Evolutionary conservation across 495 filamentous ascomycete species (phyloP).

Genomic region (Talaromyces borbonicus): DNA sequence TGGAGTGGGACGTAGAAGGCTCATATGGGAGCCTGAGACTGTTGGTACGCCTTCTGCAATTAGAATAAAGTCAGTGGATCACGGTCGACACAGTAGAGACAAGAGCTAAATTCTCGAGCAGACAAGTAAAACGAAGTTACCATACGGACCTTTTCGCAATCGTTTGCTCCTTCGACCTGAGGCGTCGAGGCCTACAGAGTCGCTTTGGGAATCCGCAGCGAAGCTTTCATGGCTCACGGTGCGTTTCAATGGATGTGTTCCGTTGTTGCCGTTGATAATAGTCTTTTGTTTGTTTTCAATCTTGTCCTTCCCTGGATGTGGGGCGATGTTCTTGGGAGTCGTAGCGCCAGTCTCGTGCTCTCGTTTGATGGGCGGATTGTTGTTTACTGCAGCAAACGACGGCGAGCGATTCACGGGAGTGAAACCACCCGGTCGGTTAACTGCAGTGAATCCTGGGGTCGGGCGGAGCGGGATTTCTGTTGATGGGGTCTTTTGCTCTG

Average conservation of each 20-base stretch:
- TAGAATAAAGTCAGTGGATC: slow-evolving; percentile 10
- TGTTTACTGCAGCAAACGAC: slow-evolving; percentile 46
- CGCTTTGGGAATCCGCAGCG: slow-evolving; percentile 44
- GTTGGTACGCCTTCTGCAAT: slow-evolving; percentile 70
- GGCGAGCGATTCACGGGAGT: slow-evolving; percentile 59
- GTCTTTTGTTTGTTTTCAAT: slow-evolving; percentile 33
- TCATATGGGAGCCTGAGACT: slow-evolving; percentile 95
- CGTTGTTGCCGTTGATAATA: slow-evolving; percentile 47
- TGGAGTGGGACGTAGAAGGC: slow-evolving; percentile 71
- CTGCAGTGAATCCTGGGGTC: slow-evolving; percentile 67
- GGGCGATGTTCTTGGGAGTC: slow-evolving; percentile 31
- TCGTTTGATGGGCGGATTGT: slow-evolving; percentile 34
- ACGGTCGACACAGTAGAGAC: slow-evolving; percentile 1
- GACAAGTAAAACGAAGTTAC: background rate
- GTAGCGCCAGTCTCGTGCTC: slow-evolving; percentile 39
- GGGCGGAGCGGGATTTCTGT: slow-evolving; percentile 43
- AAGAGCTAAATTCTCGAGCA: background rate
- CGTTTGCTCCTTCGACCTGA: slow-evolving; percentile 85
- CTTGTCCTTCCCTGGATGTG: slow-evolving; percentile 17
- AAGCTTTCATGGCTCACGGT: slow-evolving; percentile 68
- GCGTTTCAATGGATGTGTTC: slow-evolving; percentile 64
- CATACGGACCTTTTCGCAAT: slow-evolving; percentile 71
- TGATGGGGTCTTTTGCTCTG: slow-evolving; percentile 27
- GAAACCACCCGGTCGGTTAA: slow-evolving; percentile 61
- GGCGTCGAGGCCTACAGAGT: slow-evolving; percentile 55